These are phyloP conservation scores for Tetracladium marchalianum DNA, from an alignment of 495 filamentous ascomycete species.

Conservation along the genomic window DNA sequence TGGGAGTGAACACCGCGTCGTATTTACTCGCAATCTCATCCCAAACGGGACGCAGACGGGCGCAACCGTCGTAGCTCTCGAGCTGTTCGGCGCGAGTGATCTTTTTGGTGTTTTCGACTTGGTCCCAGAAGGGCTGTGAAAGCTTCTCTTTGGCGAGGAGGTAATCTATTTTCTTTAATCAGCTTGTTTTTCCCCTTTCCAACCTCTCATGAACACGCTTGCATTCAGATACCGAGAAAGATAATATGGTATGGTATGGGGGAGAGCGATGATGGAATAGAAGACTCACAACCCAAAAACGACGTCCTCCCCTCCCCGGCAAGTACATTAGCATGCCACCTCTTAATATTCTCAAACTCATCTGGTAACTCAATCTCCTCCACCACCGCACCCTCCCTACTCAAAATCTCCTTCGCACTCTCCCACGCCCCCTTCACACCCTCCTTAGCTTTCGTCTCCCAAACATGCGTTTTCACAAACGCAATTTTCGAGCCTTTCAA, in stretches of 20 bases:
- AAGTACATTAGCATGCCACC: constrained; percentile 32
- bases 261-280: not conserved
- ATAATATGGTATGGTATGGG: too few species aligned
- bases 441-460: constrained; percentile 32
- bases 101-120: constrained; percentile 33
- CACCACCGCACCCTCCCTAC: constrained; percentile 30
- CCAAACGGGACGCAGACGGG: constrained; percentile 33
- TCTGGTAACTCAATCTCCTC: constrained; percentile 36
- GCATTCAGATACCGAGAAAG: too few species aligned
- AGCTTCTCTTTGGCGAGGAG: constrained; percentile 30
- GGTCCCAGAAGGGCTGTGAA: constrained; percentile 22
- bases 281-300: constrained; percentile 25
- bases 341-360: constrained; percentile 31
- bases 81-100: constrained; percentile 30
- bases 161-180: constrained; percentile 25
- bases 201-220: too few species aligned
- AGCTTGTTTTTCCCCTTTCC: not conserved
- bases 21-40: constrained; percentile 36
- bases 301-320: constrained; percentile 29
- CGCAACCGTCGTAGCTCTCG: constrained; percentile 32
- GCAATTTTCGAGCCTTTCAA: constrained; percentile 36
- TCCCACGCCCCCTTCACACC: constrained; percentile 34
- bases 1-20: constrained; percentile 37
- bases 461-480: constrained; percentile 35
- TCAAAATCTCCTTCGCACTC: constrained; percentile 28